Evolutionary conservation across 768 basidiomycete species (phyloP).

Genomic region (Termitomyces sp.): DNA sequence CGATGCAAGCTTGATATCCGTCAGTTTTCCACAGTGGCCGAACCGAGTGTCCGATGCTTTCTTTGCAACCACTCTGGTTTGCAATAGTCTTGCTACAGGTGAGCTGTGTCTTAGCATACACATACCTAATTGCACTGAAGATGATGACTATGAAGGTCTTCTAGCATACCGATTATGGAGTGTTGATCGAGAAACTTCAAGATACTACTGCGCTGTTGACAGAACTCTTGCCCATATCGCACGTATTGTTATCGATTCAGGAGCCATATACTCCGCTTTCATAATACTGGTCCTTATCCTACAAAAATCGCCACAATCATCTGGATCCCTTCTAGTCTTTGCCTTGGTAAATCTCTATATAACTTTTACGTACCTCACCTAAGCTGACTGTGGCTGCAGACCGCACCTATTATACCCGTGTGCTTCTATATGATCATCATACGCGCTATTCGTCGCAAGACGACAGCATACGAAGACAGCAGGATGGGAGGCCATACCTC

Average conservation of each 20-base stretch:
- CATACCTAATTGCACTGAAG: no score
- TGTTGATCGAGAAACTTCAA: not conserved
- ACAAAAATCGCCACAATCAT: not conserved
- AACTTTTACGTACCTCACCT: no score
- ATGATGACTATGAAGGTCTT: not conserved
- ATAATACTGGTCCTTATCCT: not conserved
- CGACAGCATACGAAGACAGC: not conserved
- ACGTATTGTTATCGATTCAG: conserved; percentile 2
- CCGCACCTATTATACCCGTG: not conserved
- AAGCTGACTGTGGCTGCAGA: not conserved
- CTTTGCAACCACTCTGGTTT: conserved; percentile 1
- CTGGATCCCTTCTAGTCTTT: no score
- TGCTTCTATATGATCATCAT: conserved; percentile 5
- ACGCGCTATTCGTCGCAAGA: not conserved
- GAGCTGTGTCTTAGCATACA: not conserved
- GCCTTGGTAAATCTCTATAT: no score
- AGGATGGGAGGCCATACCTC: not conserved
- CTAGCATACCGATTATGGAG: conserved; percentile 6
- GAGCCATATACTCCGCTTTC: not conserved
- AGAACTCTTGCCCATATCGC: not conserved
- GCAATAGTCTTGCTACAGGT: conserved; percentile 1
- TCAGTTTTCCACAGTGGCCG: not conserved
- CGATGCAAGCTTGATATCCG: not conserved
- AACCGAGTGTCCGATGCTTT: not conserved
- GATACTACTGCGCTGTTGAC: not conserved